These are phyloP conservation scores for Eucalyptus urophylla DNA, from an alignment of 345 rosid genomes.

Conservation along the genomic window DNA sequence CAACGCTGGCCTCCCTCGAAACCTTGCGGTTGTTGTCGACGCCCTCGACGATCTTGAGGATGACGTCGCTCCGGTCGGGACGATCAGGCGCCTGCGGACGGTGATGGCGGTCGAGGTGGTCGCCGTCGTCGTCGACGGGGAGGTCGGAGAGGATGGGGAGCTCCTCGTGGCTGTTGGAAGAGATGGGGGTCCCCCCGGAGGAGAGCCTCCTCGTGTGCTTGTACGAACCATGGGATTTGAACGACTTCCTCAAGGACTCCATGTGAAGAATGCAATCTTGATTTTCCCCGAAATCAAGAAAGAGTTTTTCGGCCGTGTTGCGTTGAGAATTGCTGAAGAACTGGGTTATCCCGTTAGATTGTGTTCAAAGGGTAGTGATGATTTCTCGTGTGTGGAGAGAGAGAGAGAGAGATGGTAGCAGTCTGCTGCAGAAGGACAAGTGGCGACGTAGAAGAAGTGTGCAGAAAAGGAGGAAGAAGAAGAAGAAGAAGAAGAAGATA, in stretches of 20 bases:
- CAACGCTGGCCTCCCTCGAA: constrained; percentile 16
- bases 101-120: neutral
- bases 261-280: neutral
- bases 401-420: neutral
- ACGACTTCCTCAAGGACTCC: constrained; percentile 32
- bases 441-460: neutral
- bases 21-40: neutral
- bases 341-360: neutral
- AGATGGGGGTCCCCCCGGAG: neutral
- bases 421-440: neutral
- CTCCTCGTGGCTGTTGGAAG: constrained; percentile 18
- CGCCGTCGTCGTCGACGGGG: neutral
- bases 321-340: neutral
- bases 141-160: constrained; percentile 41
- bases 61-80: neutral
- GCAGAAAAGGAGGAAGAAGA: neutral
- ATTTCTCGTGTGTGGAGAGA: neutral
- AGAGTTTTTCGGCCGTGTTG: neutral
- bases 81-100: neutral
- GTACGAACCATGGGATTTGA: constrained; percentile 28
- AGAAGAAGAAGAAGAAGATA: neutral
- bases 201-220: constrained; percentile 12
- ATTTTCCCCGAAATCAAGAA: neutral
- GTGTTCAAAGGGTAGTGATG: neutral
- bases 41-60: neutral